A percentile compares a stretch with the other conserved stretches of the same genome.
Conservation (phyloP, 257 asterid genomes). For the Plantago ovata region DNA sequence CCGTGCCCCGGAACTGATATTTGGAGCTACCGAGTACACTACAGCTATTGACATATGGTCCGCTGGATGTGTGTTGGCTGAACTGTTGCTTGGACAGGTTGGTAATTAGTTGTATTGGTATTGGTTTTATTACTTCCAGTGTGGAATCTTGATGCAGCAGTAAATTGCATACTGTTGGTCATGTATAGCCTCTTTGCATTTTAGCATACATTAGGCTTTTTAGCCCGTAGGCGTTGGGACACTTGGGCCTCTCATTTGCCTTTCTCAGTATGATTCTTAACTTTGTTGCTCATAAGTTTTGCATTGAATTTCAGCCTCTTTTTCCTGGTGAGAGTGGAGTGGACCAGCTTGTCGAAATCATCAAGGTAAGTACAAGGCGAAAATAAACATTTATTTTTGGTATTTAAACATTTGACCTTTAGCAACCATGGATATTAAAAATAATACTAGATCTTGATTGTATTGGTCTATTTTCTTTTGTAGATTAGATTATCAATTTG, state of each 20-base stretch:
- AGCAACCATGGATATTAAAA: not conserved
- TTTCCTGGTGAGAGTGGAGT: constrained; percentile 67
- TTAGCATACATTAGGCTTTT: constrained; percentile 3
- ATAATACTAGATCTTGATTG: constrained; percentile 2
- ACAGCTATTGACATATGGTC: constrained; percentile 67
- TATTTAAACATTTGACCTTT: not conserved
- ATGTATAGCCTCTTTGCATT: not conserved
- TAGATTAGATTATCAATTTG: not conserved
- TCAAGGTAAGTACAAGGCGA: constrained; percentile 36
- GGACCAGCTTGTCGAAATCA: constrained; percentile 57
- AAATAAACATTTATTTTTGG: constrained; percentile 4
- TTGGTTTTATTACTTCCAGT: too few relatives aligned
- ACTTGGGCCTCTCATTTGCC: too few relatives aligned
- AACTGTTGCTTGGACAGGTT: constrained; percentile 54
- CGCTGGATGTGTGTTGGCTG: constrained; percentile 59
- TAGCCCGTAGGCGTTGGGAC: too few relatives aligned
- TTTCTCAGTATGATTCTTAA: too few relatives aligned
- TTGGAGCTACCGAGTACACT: constrained; percentile 58
- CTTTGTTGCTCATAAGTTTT: constrained; percentile 14
- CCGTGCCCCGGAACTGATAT: constrained; percentile 59
- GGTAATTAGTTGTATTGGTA: constrained; percentile 14
- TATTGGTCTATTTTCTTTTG: not conserved
- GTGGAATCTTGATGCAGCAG: too few relatives aligned
- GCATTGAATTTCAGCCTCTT: constrained; percentile 41
- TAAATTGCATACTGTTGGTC: too few relatives aligned